Percentiles rank a stretch among this genome's conserved stretches.
phyloP scores from a whole-genome alignment of 1,284 basidiomycete genomes.

The Trichosporon ovoides region DNA sequence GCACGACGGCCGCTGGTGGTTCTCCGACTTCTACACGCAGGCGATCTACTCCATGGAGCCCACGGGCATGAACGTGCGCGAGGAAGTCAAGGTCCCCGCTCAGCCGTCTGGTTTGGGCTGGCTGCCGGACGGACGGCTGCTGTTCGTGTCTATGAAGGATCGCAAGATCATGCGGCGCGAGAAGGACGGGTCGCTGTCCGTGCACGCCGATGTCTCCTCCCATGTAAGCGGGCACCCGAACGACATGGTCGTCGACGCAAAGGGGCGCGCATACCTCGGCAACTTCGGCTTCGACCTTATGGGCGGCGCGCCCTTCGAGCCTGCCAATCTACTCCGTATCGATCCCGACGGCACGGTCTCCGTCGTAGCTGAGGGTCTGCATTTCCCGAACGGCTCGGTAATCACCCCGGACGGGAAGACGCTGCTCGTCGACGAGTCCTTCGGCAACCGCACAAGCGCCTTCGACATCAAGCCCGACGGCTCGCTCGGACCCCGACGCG shows the following conservation, averaged over 20 bases:
- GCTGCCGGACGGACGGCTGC: conserved; percentile 9
- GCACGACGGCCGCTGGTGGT: conserved; percentile 12
- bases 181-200: not conserved
- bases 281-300: conserved; percentile 12
- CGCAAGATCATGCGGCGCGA: conserved; percentile 6
- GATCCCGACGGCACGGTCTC: conserved; percentile 4
- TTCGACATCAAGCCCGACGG: conserved; percentile 8
- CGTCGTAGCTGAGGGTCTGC: not conserved
- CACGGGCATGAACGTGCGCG: conserved; percentile 5
- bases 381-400: conserved; percentile 10
- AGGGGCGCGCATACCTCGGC: conserved; percentile 7
- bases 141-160: conserved; percentile 12
- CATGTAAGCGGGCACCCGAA: not conserved
- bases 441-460: conserved; percentile 5
- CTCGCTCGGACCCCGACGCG: conserved; percentile 5
- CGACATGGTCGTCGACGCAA: conserved; percentile 14
- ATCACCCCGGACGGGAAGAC: not conserved
- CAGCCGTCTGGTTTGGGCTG: conserved; percentile 11
- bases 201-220: not conserved
- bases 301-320: not conserved
- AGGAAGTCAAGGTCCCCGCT: conserved; percentile 2
- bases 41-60: conserved; percentile 7
- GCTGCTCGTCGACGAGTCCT: conserved; percentile 12
- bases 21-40: conserved; percentile 13
- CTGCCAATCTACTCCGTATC: conserved; percentile 5